Percentiles rank a stretch among this genome's conserved stretches.
These are phyloP conservation scores for Phytophthora parvispora DNA, from an alignment of 352 stramenopile genomes.

Conservation along the genomic window DNA sequence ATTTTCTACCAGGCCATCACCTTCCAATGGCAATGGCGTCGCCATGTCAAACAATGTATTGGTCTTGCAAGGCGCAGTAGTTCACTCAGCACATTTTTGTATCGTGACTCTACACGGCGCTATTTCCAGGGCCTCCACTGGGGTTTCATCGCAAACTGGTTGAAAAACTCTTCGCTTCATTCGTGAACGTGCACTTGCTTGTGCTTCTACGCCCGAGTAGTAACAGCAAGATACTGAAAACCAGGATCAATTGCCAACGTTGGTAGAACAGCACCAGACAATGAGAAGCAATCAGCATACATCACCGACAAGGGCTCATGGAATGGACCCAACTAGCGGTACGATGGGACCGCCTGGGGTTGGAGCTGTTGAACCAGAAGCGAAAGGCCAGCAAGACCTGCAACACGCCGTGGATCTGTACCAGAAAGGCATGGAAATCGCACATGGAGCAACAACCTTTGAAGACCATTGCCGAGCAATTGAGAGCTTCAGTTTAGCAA, in stretches of 20 bases:
- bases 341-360: neutral
- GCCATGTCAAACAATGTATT: conserved; percentile 47
- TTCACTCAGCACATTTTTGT: conserved; percentile 19
- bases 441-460: conserved; percentile 57
- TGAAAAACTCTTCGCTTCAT: neutral
- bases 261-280: neutral
- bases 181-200: neutral
- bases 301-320: conserved; percentile 10
- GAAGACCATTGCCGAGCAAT: conserved; percentile 82
- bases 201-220: neutral
- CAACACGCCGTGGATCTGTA: conserved; percentile 84
- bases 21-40: conserved; percentile 75
- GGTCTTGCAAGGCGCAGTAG: conserved; percentile 5
- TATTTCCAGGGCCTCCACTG: conserved; percentile 36
- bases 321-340: neutral
- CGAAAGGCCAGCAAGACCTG: conserved; percentile 74
- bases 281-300: conserved; percentile 35
- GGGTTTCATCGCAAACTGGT: conserved; percentile 22
- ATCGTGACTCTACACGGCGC: neutral
- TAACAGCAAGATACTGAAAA: neutral
- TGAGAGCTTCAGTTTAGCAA: conserved; percentile 80
- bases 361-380: conserved; percentile 33
- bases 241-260: neutral
- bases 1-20: conserved; percentile 90
- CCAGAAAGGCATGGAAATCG: conserved; percentile 79